Evolutionary conservation across 306 rosid species (phyloP), one percentile per base, ranked within the genome.

Genomic region (Cucumis sativus): DNA sequence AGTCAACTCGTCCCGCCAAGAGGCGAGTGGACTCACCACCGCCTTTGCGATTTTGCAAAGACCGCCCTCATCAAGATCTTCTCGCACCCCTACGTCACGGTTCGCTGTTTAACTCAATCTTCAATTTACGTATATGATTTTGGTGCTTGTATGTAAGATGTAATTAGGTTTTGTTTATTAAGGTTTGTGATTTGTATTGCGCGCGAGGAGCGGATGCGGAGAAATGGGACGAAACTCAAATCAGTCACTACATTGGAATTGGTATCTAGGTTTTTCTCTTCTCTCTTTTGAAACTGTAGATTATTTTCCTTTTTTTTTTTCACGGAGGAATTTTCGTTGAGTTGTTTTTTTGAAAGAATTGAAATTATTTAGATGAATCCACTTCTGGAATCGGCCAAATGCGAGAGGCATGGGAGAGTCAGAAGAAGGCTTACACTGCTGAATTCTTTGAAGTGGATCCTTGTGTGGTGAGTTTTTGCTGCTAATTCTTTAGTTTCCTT

Each of bases 141-240:
- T 17, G 37, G 57, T 23, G 30, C 3, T 13, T 16, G 17, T 67
- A 15, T 65, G 41, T 23, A 33, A 56, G 14, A 59, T 63, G 49
- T 74, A 77, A 58, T 14, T 80, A 45, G 16, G 69, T 45, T 64
- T 49, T 59, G 10, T 58, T 28, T 12, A 17, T 65, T 45, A 75
- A 91, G 97, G 89, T 93, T 5, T 95, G 98, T 76, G 99, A 95
- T 65, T 68, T 95, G 82, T 92, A 90, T 25, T 95, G 97, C 37
- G 96, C 91, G 4, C 89, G 89, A 78, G 98, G 89, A 41, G 41
- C 72, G n/a, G 96, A 88, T 54, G 59, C 88, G 2, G 90, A 87
- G 41, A 95, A 88, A 74, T 94, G 93, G 95, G 86, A 85, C 78
- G 97, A 92, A 76, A 84, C 89, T 16, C 97, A 92, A 85, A 92